A percentile compares a stretch with the other conserved stretches of the same genome.
Evolutionary conservation across 176 grass and related monocot genomes (phyloP).

Genomic region (maize (Zea mays)): DNA sequence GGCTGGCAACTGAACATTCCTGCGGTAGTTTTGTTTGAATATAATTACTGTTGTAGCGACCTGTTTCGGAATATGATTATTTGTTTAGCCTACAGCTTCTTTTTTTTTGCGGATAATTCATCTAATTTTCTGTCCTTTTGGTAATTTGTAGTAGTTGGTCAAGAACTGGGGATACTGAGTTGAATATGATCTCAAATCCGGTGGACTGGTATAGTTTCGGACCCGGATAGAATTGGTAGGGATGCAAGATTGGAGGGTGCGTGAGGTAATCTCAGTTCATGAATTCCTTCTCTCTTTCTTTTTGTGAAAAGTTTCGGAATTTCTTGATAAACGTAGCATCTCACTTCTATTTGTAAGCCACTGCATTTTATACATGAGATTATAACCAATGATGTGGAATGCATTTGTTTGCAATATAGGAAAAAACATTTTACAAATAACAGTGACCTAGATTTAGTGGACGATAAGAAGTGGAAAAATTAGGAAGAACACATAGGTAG

Average conservation of each 20-base stretch:
- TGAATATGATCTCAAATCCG: slow-evolving; percentile 66
- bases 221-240: slow-evolving; percentile 61
- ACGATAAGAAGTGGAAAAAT: neutral
- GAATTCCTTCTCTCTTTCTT: neutral
- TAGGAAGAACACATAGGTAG: neutral
- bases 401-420: neutral
- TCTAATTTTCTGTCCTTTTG: neutral
- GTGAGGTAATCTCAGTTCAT: slow-evolving; percentile 46
- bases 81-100: neutral
- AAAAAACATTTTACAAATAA: neutral
- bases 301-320: neutral
- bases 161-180: slow-evolving; percentile 40
- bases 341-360: neutral
- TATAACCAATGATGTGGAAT: neutral
- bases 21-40: neutral
- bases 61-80: neutral
- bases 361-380: slow-evolving; percentile 18
- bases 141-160: slow-evolving; percentile 38
- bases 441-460: neutral
- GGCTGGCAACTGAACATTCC: too few relatives aligned
- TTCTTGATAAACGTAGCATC: slow-evolving; percentile 27
- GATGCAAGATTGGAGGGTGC: slow-evolving; percentile 64
- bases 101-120: neutral
- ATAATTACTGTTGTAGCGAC: neutral
- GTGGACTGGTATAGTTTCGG: slow-evolving; percentile 49